These are phyloP conservation scores for Pilasporangium apinafurcum DNA, from an alignment of 352 stramenopile species.

Conservation along the genomic window DNA sequence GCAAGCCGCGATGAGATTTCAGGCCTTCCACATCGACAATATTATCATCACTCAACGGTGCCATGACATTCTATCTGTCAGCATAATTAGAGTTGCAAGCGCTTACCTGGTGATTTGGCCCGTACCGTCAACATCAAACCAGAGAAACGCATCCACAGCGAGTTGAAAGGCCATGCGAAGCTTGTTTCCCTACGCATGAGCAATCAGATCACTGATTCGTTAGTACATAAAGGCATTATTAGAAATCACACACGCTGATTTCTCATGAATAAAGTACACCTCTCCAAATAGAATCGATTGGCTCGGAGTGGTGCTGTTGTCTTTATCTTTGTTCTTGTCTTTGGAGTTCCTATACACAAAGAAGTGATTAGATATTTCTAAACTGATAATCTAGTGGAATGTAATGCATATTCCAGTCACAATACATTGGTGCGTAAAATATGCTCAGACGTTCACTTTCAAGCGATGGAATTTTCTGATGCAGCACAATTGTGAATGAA, in stretches of 20 bases:
- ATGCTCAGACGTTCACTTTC: conserved; percentile 68
- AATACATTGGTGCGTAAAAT: conserved; percentile 76
- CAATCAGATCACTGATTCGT: no score
- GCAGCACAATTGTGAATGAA: not conserved
- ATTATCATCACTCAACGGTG: conserved; percentile 8
- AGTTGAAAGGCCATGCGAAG: conserved; percentile 75
- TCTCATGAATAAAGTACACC: conserved; percentile 16
- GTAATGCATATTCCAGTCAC: no score
- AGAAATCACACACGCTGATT: conserved; percentile 1
- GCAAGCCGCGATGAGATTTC: conserved; percentile 63
- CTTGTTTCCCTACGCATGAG: conserved; percentile 79
- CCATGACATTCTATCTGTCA: no score
- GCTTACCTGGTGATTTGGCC: conserved; percentile 67
- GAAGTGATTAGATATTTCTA: no score
- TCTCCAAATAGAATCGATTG: conserved; percentile 67
- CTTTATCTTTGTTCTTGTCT: conserved; percentile 5
- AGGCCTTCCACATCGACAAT: conserved; percentile 13
- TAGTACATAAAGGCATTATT: no score
- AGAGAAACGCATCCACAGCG: conserved; percentile 77
- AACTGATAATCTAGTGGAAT: no score
- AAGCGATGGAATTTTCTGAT: conserved; percentile 71
- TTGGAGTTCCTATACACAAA: no score
- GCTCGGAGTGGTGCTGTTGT: not conserved
- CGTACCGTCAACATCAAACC: conserved; percentile 77
- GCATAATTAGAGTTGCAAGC: no score